phyloP scores from a whole-genome alignment of 352 stramenopile genomes.

The Blastocystis sp. region DNA sequence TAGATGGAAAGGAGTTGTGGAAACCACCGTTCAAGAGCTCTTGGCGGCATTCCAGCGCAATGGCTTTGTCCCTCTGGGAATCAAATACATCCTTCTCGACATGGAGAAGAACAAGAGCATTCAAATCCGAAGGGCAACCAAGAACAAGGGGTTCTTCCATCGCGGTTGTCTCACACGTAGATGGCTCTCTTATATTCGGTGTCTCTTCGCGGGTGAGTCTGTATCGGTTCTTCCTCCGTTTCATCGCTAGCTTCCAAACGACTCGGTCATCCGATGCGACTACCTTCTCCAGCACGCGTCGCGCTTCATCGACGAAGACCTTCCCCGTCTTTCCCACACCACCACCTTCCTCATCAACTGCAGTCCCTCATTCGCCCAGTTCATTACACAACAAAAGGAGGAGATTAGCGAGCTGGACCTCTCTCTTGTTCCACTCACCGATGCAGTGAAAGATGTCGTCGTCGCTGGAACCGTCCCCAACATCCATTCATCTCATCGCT shows the following conservation, averaged over 20 bases:
- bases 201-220: background rate
- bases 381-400: background rate
- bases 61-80: background rate
- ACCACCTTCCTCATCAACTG: constrained; percentile 2
- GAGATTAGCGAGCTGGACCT: background rate
- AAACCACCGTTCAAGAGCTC: background rate
- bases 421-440: background rate
- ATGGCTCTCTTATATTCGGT: background rate
- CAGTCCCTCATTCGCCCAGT: background rate
- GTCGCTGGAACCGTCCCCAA: background rate
- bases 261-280: background rate
- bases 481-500: background rate
- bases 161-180: background rate
- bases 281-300: background rate
- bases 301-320: background rate
- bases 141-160: background rate
- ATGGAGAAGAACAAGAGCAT: background rate
- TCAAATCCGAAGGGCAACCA: background rate
- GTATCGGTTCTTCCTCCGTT: background rate
- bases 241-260: background rate
- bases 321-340: background rate
- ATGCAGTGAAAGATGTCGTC: background rate
- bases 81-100: background rate
- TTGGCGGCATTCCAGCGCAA: background rate
- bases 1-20: background rate